Percentiles rank a stretch among this genome's conserved stretches.
Conservation (phyloP, 2,329 filamentous ascomycete genomes). For the Alternaria conjuncta region DNA sequence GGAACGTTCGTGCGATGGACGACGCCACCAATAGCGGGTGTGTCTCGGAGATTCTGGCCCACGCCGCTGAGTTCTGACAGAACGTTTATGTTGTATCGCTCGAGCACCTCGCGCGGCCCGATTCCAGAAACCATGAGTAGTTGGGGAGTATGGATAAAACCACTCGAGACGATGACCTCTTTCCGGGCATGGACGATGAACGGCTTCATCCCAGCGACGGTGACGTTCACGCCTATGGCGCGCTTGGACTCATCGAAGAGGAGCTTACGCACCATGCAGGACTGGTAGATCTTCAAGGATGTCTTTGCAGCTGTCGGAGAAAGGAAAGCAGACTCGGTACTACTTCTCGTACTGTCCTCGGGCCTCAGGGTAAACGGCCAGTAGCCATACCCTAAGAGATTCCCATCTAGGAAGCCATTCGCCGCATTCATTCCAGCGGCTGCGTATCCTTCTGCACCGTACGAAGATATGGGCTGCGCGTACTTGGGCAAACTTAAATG, state of each 20-base stretch:
- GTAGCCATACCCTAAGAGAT: constrained; percentile 9
- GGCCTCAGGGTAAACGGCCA: constrained; percentile 9
- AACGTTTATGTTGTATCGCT: constrained; percentile 4
- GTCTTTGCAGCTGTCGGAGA: constrained; percentile 2
- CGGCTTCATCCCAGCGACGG: constrained; percentile 6
- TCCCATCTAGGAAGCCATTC: constrained; percentile 7
- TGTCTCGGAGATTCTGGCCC: constrained; percentile 8
- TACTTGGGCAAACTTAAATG: constrained; percentile 17
- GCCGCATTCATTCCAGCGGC: constrained; percentile 9
- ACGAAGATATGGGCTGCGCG: constrained; percentile 13
- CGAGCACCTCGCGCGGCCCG: constrained; percentile 5
- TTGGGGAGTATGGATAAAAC: constrained; percentile 4
- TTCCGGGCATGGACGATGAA: constrained; percentile 3
- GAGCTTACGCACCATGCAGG: constrained; percentile 10
- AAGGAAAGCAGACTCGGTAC: constrained; percentile 9
- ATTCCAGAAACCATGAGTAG: constrained; percentile 12
- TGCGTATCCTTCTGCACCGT: constrained; percentile 7
- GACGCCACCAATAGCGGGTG: constrained; percentile 2
- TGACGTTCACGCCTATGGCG: constrained; percentile 6
- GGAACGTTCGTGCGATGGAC: constrained; percentile 5
- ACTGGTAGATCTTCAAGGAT: constrained; percentile 13
- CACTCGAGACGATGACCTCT: constrained; percentile 10
- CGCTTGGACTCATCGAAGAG: constrained; percentile 8
- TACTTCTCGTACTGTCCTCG: constrained; percentile 10
- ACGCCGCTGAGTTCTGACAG: constrained; percentile 8